A percentile compares a stretch with the other conserved stretches of the same genome.
These are phyloP conservation scores for Fusarium buxicola DNA, from an alignment of 2,329 filamentous ascomycete species.

Conservation along the genomic window DNA sequence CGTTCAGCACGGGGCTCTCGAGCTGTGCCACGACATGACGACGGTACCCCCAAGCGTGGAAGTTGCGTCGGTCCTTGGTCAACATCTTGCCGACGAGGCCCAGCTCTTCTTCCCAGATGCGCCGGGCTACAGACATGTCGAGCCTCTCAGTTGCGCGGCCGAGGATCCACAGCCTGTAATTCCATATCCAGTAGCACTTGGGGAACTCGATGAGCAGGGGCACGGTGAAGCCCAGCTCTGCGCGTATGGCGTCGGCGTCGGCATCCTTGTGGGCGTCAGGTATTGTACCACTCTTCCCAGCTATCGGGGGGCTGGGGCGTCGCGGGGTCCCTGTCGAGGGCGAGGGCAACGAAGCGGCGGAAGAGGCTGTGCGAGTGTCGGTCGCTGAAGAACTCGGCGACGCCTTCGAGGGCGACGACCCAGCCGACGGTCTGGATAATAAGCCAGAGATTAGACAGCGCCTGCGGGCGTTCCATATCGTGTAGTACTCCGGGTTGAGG, in stretches of 20 bases:
- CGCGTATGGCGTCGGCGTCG: slow-evolving; percentile 67
- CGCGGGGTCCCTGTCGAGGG: slow-evolving; percentile 64
- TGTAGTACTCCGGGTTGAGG: slow-evolving; percentile 90
- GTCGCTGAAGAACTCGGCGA: slow-evolving; percentile 65
- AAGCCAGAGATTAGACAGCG: slow-evolving; percentile 71
- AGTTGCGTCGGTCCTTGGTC: slow-evolving; percentile 86
- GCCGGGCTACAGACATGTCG: slow-evolving; percentile 64
- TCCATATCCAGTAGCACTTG: slow-evolving; percentile 99
- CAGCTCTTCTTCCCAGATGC: slow-evolving; percentile 87
- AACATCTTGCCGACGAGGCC: slow-evolving; percentile 90
- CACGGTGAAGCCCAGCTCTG: slow-evolving; percentile 85
- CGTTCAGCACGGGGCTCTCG: slow-evolving; percentile 67
- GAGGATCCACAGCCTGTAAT: slow-evolving; percentile 89
- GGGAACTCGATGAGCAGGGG: slow-evolving; percentile 86
- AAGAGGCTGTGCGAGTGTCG: slow-evolving; percentile 71
- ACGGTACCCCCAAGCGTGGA: slow-evolving; percentile 96
- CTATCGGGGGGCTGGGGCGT: slow-evolving; percentile 58
- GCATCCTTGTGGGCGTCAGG: slow-evolving; percentile 44
- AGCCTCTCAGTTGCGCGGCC: slow-evolving; percentile 76
- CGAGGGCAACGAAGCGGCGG: slow-evolving; percentile 67
- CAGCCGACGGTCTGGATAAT: slow-evolving; percentile 65
- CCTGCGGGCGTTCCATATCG: slow-evolving; percentile 90
- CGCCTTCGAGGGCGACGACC: slow-evolving; percentile 65
- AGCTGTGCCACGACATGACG: slow-evolving; percentile 81
- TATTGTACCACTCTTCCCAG: slow-evolving; percentile 68